phyloP scores from a whole-genome alignment of 2,329 filamentous ascomycete genomes.

The Aureobasidium mangrovei region DNA sequence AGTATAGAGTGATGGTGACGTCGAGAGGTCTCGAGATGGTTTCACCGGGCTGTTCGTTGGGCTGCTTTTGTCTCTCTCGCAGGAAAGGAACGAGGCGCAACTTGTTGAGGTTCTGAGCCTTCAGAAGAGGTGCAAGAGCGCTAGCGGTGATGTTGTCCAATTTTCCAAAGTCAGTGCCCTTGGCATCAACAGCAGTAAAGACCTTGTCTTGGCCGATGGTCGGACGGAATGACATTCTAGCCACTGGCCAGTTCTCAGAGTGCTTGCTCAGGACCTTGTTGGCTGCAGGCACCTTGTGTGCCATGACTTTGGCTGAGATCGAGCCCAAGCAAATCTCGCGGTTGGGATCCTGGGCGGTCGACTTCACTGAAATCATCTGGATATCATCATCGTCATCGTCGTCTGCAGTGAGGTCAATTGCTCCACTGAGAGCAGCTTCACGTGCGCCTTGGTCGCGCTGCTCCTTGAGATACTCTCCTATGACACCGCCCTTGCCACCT shows the following conservation, averaged over 20 bases:
- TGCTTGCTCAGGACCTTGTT: slow-evolving; percentile 52
- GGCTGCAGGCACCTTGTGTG: slow-evolving; percentile 15
- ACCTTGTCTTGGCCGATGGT: slow-evolving; percentile 36
- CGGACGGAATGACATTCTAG: slow-evolving; percentile 40
- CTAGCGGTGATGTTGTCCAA: slow-evolving; percentile 59
- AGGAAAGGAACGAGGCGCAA: slow-evolving; percentile 68
- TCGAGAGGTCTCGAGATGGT: slow-evolving; percentile 52
- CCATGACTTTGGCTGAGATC: slow-evolving; percentile 16
- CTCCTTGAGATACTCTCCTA: slow-evolving; percentile 58
- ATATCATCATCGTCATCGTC: slow-evolving; percentile 19
- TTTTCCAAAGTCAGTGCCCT: slow-evolving; percentile 62
- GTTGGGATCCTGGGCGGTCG: slow-evolving; percentile 6
- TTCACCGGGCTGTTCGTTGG: slow-evolving; percentile 56
- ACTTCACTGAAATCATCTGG: slow-evolving; percentile 18
- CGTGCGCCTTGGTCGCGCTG: slow-evolving; percentile 40
- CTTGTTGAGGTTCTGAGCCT: slow-evolving; percentile 48
- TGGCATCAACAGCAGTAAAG: slow-evolving; percentile 67
- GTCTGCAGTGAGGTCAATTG: slow-evolving; percentile 45
- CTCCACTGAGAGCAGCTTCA: slow-evolving; percentile 21
- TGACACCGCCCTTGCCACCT: slow-evolving; percentile 42
- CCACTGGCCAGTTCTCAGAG: slow-evolving; percentile 24
- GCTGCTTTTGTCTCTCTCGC: slow-evolving; percentile 53
- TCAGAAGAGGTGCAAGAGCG: slow-evolving; percentile 64
- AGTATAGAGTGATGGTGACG: slow-evolving; percentile 71
- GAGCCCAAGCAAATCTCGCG: slow-evolving; percentile 17